Base-by-base conservation (phyloP, 2,329 filamentous ascomycete genomes). In the Colletotrichum endophyticum region DNA sequence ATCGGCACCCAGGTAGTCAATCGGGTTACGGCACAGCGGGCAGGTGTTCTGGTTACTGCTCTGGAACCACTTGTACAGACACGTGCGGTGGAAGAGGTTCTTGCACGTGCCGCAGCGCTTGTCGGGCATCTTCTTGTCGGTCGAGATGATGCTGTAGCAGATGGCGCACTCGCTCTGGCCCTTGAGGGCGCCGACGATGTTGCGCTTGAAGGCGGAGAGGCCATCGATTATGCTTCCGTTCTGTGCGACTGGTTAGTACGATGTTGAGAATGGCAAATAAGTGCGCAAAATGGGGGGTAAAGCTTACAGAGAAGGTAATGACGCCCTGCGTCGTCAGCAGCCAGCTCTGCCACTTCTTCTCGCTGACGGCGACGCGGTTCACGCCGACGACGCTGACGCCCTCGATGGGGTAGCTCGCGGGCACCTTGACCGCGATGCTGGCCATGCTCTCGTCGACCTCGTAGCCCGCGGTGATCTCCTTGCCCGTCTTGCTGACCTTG, bases 41-140 rank as follows among this genome's bases (percentile, higher is more conserved):
- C 97, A 99, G 66, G 94, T 96, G 81, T 95, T 97, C 82, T 95
- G 94, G 84, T 95, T 98, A 83, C 96, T 98, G 80, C 91, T 96
- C 89, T 95, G 95, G 88, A 99, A 99, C 97, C 97, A 99, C 86
- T 96, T 96, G 88, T 95, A 98, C 85, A 99, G 86, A 86, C 97
- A 99, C 4, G 92, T 91, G 1, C 94, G 91, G 85, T 99, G 97
- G 88, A 99, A 99, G 70, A 95, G 88, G 85, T 99, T 96, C 88
- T 96, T 96, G 89, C 97, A 99, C 2, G 96, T 99, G 63, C 91
- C 89, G 84, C 97, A 99, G 71, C 92, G 90, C 89, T 99, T 99
- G 84, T 97, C 96, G 0, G 97, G 97, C 84, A 98, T 92, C 84
- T 94, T 94, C 88, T 95, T 95, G 84, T 98, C 96, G 9, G 92